Base-by-base conservation (phyloP, 768 basidiomycete genomes). In the Amanita thiersii region DNA sequence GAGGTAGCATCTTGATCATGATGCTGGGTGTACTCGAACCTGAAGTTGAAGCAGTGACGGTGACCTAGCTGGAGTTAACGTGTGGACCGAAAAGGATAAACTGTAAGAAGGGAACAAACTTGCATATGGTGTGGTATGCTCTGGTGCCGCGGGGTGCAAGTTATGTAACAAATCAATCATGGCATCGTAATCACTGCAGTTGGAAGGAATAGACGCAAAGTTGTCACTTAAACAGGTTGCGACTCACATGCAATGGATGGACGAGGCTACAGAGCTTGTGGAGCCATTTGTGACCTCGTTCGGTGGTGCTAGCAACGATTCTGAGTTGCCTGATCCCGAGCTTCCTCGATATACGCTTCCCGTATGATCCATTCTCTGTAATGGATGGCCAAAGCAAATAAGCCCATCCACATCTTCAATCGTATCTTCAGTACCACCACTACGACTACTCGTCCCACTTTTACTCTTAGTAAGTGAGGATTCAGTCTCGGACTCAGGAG, bases 1-100 rank as follows among this genome's bases (percentile, higher is more conserved):
- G 54, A 32, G 55, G 49, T 8, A 70, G 49, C 12, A 61, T 57
- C 42, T 66, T 66, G 40, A 71, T 63, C 64, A 70, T 69, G 37
- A 71, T 51, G 2, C 58, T 55, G 39, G 60, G 53, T 26, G 51
- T 52, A 20, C 51, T 45, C 8, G 49, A 48, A 6, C 50, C 46
- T 0, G 54, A 40, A 14, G 54, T 56, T 25, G 59, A 9, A 18
- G 46, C 20, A 50, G 52, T 40, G 52, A 49, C 24, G 47, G 26
- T 28, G 39, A 28, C 43, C 12, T 54, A 54, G 33, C 63, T 58
- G n/a, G 61, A 54, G 35, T 59, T 52, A 8, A 63, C 53, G 63
- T 69, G 23, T 20, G 18, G 10, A 26, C 44, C n/a, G 40, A n/a
- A 11, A 10, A 6, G 9, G 26, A n/a, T n/a, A n/a, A n/a, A n/a